Evolutionary conservation across 495 filamentous ascomycete species (phyloP).

Genomic region (Aeminium ludgeri): DNA sequence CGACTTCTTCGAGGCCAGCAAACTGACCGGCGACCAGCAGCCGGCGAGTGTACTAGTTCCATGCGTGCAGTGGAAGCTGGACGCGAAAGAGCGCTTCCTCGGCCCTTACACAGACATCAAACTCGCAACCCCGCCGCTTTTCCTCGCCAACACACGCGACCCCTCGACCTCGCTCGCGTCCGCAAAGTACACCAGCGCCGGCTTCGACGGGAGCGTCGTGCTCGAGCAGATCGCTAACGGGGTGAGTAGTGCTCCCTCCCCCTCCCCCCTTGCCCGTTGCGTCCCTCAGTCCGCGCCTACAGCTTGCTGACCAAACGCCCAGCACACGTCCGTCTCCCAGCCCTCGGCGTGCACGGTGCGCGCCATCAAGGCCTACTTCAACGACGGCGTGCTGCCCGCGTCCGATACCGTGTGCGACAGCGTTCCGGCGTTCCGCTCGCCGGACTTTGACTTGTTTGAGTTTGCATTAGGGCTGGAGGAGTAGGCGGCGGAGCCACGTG

Average conservation of each 20-base stretch:
- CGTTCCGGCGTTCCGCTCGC: no score
- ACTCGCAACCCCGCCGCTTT: constrained; percentile 30
- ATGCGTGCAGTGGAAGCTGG: constrained; percentile 30
- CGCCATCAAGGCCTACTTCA: no score
- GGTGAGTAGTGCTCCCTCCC: neutral
- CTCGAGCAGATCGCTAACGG: neutral
- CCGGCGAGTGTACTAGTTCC: neutral
- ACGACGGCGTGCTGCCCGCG: no score
- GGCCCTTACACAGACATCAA: constrained; percentile 28
- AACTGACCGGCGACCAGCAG: neutral
- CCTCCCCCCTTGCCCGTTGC: no score
- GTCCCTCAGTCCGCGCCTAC: no score
- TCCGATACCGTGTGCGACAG: no score
- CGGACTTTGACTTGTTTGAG: no score
- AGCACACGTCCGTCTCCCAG: no score
- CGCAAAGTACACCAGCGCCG: constrained; percentile 32
- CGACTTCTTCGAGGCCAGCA: neutral
- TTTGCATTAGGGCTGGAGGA: no score
- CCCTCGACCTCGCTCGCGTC: constrained; percentile 29
- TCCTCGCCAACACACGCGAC: constrained; percentile 30
- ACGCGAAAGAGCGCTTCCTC: constrained; percentile 28
- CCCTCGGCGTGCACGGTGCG: no score
- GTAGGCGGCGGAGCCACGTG: no score
- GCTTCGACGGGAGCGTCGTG: neutral
- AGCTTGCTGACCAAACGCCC: no score